These are phyloP conservation scores for Aspergillus persii DNA, from an alignment of 2,329 filamentous ascomycete species.

Conservation along the genomic window DNA sequence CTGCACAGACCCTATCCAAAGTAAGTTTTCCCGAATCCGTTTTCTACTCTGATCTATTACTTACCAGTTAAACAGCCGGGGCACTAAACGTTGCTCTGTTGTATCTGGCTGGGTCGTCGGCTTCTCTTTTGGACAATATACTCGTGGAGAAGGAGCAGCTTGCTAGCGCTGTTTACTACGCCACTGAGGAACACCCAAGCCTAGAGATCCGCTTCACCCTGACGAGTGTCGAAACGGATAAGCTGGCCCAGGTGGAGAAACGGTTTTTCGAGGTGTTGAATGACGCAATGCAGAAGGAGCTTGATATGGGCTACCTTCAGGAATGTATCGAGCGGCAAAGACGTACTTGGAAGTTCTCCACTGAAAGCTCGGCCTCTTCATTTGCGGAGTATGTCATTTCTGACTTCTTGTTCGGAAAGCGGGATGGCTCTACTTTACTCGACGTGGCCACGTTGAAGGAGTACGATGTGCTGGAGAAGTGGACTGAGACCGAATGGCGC, in stretches of 20 bases:
- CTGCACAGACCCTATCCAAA: slow-evolving; percentile 66
- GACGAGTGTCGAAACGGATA: slow-evolving; percentile 81
- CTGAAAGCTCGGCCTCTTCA: slow-evolving; percentile 76
- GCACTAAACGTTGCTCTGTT: slow-evolving; percentile 77
- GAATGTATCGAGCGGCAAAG: slow-evolving; percentile 82
- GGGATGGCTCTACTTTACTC: slow-evolving; percentile 73
- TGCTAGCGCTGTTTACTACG: slow-evolving; percentile 79
- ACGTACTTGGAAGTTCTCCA: slow-evolving; percentile 77
- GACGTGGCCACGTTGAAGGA: slow-evolving; percentile 55
- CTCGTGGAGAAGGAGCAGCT: slow-evolving; percentile 92
- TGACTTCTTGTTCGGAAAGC: slow-evolving; percentile 85
- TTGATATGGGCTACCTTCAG: slow-evolving; percentile 86
- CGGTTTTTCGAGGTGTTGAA: slow-evolving; percentile 80
- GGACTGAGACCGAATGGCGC: slow-evolving; percentile 83
- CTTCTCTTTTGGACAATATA: slow-evolving; percentile 85
- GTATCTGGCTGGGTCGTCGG: slow-evolving; percentile 90
- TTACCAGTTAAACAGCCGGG: slow-evolving; percentile 46
- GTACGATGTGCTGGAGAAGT: slow-evolving; percentile 68
- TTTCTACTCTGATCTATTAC: not conserved
- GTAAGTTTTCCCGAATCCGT: slow-evolving; percentile 30
- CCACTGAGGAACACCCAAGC: slow-evolving; percentile 75
- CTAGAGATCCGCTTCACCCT: slow-evolving; percentile 83
- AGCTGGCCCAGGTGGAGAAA: slow-evolving; percentile 78
- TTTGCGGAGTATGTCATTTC: slow-evolving; percentile 85
- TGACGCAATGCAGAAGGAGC: slow-evolving; percentile 70